phyloP scores from a whole-genome alignment of 2,329 filamentous ascomycete genomes.

The Lachnellula suecica region DNA sequence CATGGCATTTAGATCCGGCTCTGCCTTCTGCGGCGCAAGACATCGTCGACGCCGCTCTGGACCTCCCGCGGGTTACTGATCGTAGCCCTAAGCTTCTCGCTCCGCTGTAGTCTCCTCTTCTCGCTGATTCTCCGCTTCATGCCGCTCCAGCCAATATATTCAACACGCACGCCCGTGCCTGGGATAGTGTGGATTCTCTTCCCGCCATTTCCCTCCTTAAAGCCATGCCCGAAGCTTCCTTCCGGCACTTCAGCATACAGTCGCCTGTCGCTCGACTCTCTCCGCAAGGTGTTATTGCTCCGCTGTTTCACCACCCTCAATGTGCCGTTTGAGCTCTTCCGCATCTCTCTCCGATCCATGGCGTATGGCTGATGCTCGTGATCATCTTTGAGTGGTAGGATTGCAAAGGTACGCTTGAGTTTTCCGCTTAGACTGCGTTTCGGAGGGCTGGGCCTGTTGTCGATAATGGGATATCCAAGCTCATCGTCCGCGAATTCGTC shows the following conservation, averaged over 20 bases:
- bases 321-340: slow-evolving; percentile 58
- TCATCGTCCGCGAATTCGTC: slow-evolving; percentile 34
- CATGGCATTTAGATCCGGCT: not conserved
- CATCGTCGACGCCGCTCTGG: slow-evolving; percentile 31
- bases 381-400: slow-evolving; percentile 50
- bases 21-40: slow-evolving; percentile 21
- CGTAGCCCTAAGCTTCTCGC: slow-evolving; percentile 55
- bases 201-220: slow-evolving; percentile 30
- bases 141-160: slow-evolving; percentile 48
- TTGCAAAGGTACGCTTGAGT: slow-evolving; percentile 55
- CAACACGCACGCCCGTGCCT: slow-evolving; percentile 44
- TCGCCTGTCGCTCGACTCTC: slow-evolving; percentile 15
- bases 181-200: slow-evolving; percentile 27
- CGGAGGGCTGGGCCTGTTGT: slow-evolving; percentile 45
- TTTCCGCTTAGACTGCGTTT: slow-evolving; percentile 47
- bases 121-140: slow-evolving; percentile 57
- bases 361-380: slow-evolving; percentile 37
- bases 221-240: slow-evolving; percentile 27
- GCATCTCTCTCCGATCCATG: slow-evolving; percentile 56
- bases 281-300: slow-evolving; percentile 38
- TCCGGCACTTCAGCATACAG: slow-evolving; percentile 13
- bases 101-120: slow-evolving; percentile 56
- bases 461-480: slow-evolving; percentile 43
- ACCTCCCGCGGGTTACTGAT: slow-evolving; percentile 55
- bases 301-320: slow-evolving; percentile 55